phyloP scores from a whole-genome alignment of 148 eudicot species.

The Rheum nobile region DNA sequence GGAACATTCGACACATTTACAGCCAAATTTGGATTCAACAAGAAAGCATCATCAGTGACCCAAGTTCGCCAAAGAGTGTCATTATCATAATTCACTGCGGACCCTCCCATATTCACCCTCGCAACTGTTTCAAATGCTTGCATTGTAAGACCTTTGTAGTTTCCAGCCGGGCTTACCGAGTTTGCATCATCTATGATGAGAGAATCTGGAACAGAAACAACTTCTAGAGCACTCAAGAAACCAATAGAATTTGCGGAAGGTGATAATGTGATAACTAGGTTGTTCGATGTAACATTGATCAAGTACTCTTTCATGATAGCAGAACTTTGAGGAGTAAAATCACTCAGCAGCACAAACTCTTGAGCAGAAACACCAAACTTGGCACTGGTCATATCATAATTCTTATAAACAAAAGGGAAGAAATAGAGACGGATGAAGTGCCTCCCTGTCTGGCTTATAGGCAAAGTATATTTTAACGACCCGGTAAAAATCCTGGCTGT shows the following conservation, averaged over 20 bases:
- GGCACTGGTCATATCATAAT: conserved; percentile 18
- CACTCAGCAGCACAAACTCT: conserved; percentile 13
- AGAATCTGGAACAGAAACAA: conserved; percentile 26
- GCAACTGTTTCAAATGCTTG: conserved; percentile 24
- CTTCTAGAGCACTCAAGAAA: conserved; percentile 26
- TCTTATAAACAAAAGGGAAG: conserved; percentile 15
- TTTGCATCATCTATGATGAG: conserved; percentile 27
- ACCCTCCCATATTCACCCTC: conserved; percentile 32
- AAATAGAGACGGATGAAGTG: conserved; percentile 33
- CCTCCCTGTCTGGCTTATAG: conserved; percentile 18
- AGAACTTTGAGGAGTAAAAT: conserved; percentile 14
- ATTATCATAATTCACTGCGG: conserved; percentile 14
- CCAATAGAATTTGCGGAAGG: conserved; percentile 22
- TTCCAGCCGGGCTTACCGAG: conserved; percentile 6
- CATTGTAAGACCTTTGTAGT: conserved; percentile 12
- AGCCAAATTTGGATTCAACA: conserved; percentile 9
- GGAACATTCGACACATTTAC: conserved; percentile 14
- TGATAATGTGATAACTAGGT: conserved; percentile 17
- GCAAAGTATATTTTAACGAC: conserved; percentile 13
- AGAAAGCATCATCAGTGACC: conserved; percentile 20
- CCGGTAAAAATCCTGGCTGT: conserved; percentile 24
- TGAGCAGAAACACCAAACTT: conserved; percentile 18
- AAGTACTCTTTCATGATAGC: conserved; percentile 20
- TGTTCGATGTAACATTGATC: conserved; percentile 18
- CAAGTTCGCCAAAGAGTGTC: conserved; percentile 25